Conservation (phyloP, 2,329 filamentous ascomycete genomes). For the Sclerotiophoma versabilis region DNA sequence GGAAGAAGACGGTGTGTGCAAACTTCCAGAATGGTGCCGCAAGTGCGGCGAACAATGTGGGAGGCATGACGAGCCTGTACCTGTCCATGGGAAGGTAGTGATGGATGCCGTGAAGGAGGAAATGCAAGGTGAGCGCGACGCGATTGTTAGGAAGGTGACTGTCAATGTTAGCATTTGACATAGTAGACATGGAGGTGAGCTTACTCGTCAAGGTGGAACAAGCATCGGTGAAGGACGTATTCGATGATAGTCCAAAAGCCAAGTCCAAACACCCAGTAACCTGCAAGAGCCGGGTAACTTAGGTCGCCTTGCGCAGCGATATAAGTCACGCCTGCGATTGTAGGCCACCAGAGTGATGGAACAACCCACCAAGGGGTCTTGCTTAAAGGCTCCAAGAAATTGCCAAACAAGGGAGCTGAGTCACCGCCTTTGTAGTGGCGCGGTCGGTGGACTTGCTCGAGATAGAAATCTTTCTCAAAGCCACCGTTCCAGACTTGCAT, state of each 20-base stretch:
- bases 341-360: constrained; percentile 84
- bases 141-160: constrained; percentile 92
- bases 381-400: constrained; percentile 96
- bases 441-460: constrained; percentile 94
- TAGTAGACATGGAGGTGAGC: constrained; percentile 44
- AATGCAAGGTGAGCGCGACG: constrained; percentile 84
- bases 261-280: constrained; percentile 75
- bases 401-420: constrained; percentile 93
- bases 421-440: constrained; percentile 93
- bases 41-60: constrained; percentile 81
- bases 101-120: constrained; percentile 94
- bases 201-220: constrained; percentile 94
- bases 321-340: constrained; percentile 74
- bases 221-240: constrained; percentile 84
- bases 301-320: constrained; percentile 68
- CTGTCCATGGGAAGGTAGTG: constrained; percentile 99
- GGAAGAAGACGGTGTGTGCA: constrained; percentile 81
- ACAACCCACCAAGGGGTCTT: constrained; percentile 95
- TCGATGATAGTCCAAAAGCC: constrained; percentile 89
- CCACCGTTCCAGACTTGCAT: constrained; percentile 87
- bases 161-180: constrained; percentile 30
- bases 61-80: constrained; percentile 96
- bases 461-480: constrained; percentile 94
- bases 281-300: constrained; percentile 53
- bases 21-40: constrained; percentile 92